Base-by-base conservation (phyloP, 495 filamentous ascomycete genomes). In the Hypoxylon crocopeplum region DNA sequence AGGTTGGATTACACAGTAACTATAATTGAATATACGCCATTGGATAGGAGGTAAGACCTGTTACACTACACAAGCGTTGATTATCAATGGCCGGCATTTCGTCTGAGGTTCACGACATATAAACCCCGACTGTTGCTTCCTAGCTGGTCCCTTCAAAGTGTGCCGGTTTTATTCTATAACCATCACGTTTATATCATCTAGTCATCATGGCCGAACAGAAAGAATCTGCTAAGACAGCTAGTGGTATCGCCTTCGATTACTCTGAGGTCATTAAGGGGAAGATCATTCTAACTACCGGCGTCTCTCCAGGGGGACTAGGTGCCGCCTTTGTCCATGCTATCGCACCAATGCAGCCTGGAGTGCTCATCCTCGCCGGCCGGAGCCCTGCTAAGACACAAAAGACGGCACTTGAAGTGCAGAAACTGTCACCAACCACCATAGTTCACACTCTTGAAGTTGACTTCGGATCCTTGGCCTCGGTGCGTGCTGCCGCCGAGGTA, bases 401-500 rank as follows among this genome's bases (percentile, higher is more conserved):
- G 12, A 48, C 45, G 8, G 45, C 36, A 20, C 24, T 44, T 10
- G 54, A 64, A 13, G 21, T 65, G 6, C 5, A 16, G 0, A 29
- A 56, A 3, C 5, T 17, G 16, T 47, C 37, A 16, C 33, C 51
- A 15, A 30, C 37, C 2, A 39, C 57, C 13, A 32, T 34, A 13
- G 33, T 48, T 20, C 10, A 38, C 10, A 75, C 71, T 56, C 51
- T 80, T 10, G 58, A 66, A 0, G 39, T 79, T 27, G 77, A 82
- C 24, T 58, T 81, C 21, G 58, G 61, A 21, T 75, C 69, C 3
- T 57, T 67, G 16, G 48, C 49, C n/a, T 76, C 76, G 1, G 77
- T 82, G 19, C 63, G 75, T 16, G 68, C 70, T 15, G 82, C 80
- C 0, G 75, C 72, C 24, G 62, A 69, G 7, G 56, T 61, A 40